Percentiles rank a stretch among this genome's conserved stretches.
Evolutionary conservation across 257 asterid species (phyloP).

Genomic region (Agastache rugosa): DNA sequence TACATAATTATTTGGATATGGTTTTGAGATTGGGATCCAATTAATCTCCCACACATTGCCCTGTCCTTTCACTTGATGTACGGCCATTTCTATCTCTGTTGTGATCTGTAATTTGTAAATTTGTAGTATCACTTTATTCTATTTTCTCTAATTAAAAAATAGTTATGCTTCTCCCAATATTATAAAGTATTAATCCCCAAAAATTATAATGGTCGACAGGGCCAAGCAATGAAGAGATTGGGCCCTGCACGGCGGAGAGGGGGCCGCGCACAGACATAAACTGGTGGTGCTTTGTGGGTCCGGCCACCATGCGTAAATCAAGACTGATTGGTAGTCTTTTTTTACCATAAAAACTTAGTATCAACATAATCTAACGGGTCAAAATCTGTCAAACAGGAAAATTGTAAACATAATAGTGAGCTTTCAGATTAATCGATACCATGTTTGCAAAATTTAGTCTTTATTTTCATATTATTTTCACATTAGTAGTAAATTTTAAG

Average conservation of each 20-base stretch:
- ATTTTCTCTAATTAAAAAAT: slow-evolving; percentile 25
- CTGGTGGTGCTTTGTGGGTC: slow-evolving; percentile 36
- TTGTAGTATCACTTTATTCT: slow-evolving; percentile 16
- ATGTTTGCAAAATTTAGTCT: no score
- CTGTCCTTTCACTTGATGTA: slow-evolving; percentile 46
- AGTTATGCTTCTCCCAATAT: slow-evolving; percentile 19
- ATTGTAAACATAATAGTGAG: no score
- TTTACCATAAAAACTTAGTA: no score
- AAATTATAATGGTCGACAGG: background rate
- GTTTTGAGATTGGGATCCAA: slow-evolving; percentile 42
- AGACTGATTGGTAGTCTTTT: background rate
- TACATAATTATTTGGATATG: slow-evolving; percentile 38
- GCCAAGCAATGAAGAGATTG: slow-evolving; percentile 24
- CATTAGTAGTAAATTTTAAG: no score
- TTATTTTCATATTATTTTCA: no score
- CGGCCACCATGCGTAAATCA: slow-evolving; percentile 14
- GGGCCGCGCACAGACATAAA: slow-evolving; percentile 20
- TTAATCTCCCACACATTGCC: slow-evolving; percentile 36
- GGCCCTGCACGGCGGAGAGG: slow-evolving; percentile 37
- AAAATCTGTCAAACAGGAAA: no score
- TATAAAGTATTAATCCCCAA: background rate
- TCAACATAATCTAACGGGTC: no score
- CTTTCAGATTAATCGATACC: no score
- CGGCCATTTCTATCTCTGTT: slow-evolving; percentile 28
- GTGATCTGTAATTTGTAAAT: background rate